Base-by-base conservation (phyloP, 352 stramenopile genomes). In the Pythium diclinum region DNA sequence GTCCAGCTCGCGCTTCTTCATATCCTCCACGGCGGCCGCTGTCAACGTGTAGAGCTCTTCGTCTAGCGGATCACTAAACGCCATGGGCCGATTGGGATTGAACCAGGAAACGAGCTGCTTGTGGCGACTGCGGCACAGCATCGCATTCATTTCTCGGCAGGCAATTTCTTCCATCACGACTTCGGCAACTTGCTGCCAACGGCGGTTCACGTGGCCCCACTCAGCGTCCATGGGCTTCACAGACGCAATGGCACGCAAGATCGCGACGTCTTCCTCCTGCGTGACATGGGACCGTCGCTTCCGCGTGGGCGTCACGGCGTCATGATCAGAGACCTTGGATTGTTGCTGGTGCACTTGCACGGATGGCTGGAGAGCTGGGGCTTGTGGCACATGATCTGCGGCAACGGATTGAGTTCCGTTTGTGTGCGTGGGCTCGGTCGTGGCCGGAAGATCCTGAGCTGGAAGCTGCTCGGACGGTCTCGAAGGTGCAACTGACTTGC, bases 121-220 rank as follows among this genome's bases (percentile, higher is more conserved):
- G 47, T 68, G 54, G n/a, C 61, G 54, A 10, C 61, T 47, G 23
- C 58, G 61, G 32, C 61, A 68, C 13, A 62, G 23, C 46, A 30
- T 25, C 1, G 23, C 28, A 13, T 44, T 19, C 13, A 68, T 19
- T 3, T 68, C 42, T 1, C 4, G 5, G 42, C 19, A 17, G 8
- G 6, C 30, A 53, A 33, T 46, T 2, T 42, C 51, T 30, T 61
- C 53, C 8, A 23, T 49, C 52, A 57, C 46, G 1, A 52, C 52
- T 5, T 62, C 53, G 0, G 40, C 62, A 6, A 68, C 62, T 33
- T 42, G 21, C n/a, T 59, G 55, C 62, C 62, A 68, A 2, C 55
- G 32, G 6, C 49, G 47, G 28, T 54, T 68, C 11, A 34, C 10
- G 6, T n/a, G 5, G 6, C 33, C 44, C 6, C 33, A 42, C 6